Base-by-base conservation (phyloP, 108 stramenopile genomes). In the Discostella pseudostelligera region DNA sequence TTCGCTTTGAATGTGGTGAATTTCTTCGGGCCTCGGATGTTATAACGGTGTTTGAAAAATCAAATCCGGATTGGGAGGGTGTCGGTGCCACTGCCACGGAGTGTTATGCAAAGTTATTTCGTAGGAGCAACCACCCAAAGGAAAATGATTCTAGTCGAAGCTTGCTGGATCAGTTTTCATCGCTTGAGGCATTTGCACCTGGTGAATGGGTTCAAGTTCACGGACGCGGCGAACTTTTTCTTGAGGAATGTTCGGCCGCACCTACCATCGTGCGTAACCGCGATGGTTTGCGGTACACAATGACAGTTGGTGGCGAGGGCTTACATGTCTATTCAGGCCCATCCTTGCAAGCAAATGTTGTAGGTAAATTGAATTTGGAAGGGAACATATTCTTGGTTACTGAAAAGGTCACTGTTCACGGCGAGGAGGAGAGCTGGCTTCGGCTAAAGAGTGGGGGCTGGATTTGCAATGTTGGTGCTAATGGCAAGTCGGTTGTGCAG, bases 1-100 rank as follows among this genome's bases (percentile, higher is more conserved):
- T 94, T 63, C 83, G 89, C 1, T 94, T 94, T 68, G 92, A 94
- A 76, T 94, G 92, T 57, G 92, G 92, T 0, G 92, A 94, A 68
- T 94, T 80, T 66, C 79, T 94, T 29, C 62, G 92, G 25, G 87
- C 92, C 20, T 94, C 87, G 0, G 92, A 94, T 67, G 67, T 94
- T 17, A 46, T 88, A 13, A 94, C 87, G 3, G 62, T 88, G 9
- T 87, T 75, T 59, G 40, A 72, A 19, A 29, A 55, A n/a, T 22
- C 49, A 37, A 67, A 67, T 2, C 28, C 39, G 10, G 20, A 43
- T 32, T n/a, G n/a, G n/a, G 57, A 66, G 28, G 46, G 9, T 22
- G 53, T 37, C 2, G 58, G 36, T 17, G 57, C 61, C 11, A 58
- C 13, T 25, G 49, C 70, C 29, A 56, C 60, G 5, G 92, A 94